These are phyloP conservation scores for Xylariomycetidae sp. DNA, from an alignment of 2,329 filamentous ascomycete genomes.

Conservation along the genomic window DNA sequence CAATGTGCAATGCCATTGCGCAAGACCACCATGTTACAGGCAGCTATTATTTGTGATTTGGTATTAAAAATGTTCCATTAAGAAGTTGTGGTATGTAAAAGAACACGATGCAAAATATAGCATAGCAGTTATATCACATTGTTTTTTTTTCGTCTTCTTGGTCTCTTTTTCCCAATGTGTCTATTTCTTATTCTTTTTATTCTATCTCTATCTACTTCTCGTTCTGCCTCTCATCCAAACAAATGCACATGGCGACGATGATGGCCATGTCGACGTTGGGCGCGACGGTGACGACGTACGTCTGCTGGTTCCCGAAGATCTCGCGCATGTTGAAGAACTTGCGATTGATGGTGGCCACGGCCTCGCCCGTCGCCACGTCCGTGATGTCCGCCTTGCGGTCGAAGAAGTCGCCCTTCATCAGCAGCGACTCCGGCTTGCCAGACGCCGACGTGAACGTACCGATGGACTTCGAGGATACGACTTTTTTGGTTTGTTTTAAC, in stretches of 20 bases:
- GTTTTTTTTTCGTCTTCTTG: too few species aligned
- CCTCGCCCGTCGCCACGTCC: slow-evolving; percentile 41
- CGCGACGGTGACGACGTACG: slow-evolving; percentile 59
- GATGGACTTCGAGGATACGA: slow-evolving; percentile 49
- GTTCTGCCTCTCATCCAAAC: slow-evolving; percentile 59
- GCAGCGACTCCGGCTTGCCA: slow-evolving; percentile 40
- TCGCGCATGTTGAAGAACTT: slow-evolving; percentile 54
- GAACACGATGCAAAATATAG: too few species aligned
- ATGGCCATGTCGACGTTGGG: slow-evolving; percentile 62
- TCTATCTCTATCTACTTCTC: too few species aligned
- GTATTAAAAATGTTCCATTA: neutral
- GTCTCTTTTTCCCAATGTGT: too few species aligned
- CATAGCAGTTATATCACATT: too few species aligned
- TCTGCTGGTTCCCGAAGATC: slow-evolving; percentile 57
- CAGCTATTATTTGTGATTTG: too few species aligned
- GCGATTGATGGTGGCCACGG: slow-evolving; percentile 56
- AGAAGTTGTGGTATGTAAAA: neutral
- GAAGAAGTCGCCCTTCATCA: slow-evolving; percentile 59
- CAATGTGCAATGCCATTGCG: too few species aligned
- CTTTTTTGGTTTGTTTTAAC: slow-evolving; percentile 34
- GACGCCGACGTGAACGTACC: slow-evolving; percentile 51
- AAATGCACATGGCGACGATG: slow-evolving; percentile 63
- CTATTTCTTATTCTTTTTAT: too few species aligned
- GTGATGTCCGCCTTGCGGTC: slow-evolving; percentile 54
- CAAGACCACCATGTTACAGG: too few species aligned